Evolutionary conservation across 2,329 filamentous ascomycete genomes (phyloP), one percentile per base, ranked within the genome.

Genomic region (Cordyceps fumosorosea): DNA sequence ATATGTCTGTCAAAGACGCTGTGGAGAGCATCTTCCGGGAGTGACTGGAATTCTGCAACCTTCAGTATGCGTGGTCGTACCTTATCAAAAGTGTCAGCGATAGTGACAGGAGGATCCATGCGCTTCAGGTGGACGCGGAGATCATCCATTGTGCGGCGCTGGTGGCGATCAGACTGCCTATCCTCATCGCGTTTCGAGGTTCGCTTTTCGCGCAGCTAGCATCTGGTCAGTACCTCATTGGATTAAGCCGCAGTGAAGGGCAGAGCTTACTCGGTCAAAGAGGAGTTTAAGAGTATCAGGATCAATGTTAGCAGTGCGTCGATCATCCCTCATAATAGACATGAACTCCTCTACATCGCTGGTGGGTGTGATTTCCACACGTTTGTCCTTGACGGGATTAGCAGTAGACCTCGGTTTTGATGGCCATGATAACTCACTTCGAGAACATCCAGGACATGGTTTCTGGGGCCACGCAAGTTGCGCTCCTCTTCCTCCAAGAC

Each of bases 401-500:
- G 77, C 26, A 51, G 20, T 37, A 1, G 34, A 63, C 60, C 47
- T 40, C 20, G 29, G 67, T 70, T 58, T 67, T 63, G 29, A 10
- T 6, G 2, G 5, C 8, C 24, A 45, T n/a, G 48, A 20, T 12
- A 16, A 78, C 87, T 80, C 75, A 95, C 91, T 81, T 96, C 90
- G 68, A 96, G 82, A 67, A 95, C 91, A 76, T 96, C 92, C 66
- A 95, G 79, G 45, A 96, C 89, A 71, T 92, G 87, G 71, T 95
- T 96, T 64, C 91, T 84, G 55, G 89, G 88, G 56, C 85, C 87
- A 64, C 93, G 88, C 54, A 97, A 80, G n/a, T 88, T 87, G 63
- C 90, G 86, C 71, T 99, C 93, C 74, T 98, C 92, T 73, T 96
- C 92, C 73, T 98, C 95, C 29, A 98, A 83, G 54, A 93, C 80